Evolutionary conservation across 148 eudicot genomes (phyloP).

Genomic region (Chenopodium formosanum): DNA sequence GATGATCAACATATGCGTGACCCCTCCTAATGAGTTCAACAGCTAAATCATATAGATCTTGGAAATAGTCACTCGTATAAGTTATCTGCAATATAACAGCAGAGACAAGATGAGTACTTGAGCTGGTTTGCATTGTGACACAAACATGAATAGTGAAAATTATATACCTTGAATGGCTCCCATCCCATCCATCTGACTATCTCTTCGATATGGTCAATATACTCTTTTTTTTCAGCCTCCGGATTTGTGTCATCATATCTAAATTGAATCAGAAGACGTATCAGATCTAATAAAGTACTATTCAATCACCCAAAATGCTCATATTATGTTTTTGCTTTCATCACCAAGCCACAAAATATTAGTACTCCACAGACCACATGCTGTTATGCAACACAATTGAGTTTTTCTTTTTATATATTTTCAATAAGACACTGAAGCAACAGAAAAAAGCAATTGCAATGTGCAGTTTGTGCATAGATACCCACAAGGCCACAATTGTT

Average conservation of each 20-base stretch:
- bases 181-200: conserved; percentile 97
- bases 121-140: not conserved
- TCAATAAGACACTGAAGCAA: no score
- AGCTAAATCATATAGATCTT: conserved; percentile 83
- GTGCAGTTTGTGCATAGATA: no score
- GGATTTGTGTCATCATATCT: conserved; percentile 99
- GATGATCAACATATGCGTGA: conserved; percentile 94
- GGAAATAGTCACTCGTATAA: conserved; percentile 89
- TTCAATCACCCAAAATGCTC: not conserved
- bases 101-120: not conserved
- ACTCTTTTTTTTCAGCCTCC: conserved; percentile 91
- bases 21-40: conserved; percentile 83
- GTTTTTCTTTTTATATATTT: no score
- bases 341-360: not conserved
- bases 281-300: not conserved
- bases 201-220: conserved; percentile 45
- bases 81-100: conserved; percentile 55
- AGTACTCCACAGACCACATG: not conserved
- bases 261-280: not conserved
- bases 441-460: no score
- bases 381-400: not conserved
- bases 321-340: not conserved
- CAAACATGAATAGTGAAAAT: not conserved
- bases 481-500: no score
- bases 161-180: conserved; percentile 81